phyloP scores from a whole-genome alignment of 495 filamentous ascomycete species.

The Xylaria telfairii region DNA sequence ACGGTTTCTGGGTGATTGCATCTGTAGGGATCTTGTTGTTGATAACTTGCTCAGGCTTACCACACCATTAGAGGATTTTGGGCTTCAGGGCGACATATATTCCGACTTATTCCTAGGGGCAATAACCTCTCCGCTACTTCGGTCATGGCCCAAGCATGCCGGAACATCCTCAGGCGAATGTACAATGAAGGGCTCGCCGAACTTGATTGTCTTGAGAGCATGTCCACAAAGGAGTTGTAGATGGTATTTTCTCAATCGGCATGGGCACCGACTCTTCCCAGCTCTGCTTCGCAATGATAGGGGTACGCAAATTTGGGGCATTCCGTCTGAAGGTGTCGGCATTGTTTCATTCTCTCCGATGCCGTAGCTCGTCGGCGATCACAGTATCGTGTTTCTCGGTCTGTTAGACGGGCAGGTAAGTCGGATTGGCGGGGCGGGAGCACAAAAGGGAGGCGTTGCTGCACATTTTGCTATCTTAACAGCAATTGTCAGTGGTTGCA shows the following conservation, averaged over 20 bases:
- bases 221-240: conserved; percentile 91
- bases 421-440: not conserved
- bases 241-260: conserved; percentile 99
- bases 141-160: conserved; percentile 97
- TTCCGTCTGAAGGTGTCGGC: conserved; percentile 80
- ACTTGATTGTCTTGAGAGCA: conserved; percentile 91
- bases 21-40: conserved; percentile 79
- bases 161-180: conserved; percentile 97
- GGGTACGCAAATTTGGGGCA: conserved; percentile 91
- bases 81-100: conserved; percentile 91
- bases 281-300: conserved; percentile 74
- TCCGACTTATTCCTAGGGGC: conserved; percentile 93
- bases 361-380: conserved; percentile 88
- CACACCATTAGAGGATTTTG: conserved; percentile 85
- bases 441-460: not conserved
- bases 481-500: conserved; percentile 11
- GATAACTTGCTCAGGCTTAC: conserved; percentile 69
- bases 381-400: conserved; percentile 94
- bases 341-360: conserved; percentile 84
- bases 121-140: conserved; percentile 89
- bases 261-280: conserved; percentile 81
- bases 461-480: conserved; percentile 24
- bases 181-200: conserved; percentile 91
- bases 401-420: conserved; percentile 6
- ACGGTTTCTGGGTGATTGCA: conserved; percentile 91